phyloP scores from a whole-genome alignment of 2,329 filamentous ascomycete genomes.

The Fusarium sp. region DNA sequence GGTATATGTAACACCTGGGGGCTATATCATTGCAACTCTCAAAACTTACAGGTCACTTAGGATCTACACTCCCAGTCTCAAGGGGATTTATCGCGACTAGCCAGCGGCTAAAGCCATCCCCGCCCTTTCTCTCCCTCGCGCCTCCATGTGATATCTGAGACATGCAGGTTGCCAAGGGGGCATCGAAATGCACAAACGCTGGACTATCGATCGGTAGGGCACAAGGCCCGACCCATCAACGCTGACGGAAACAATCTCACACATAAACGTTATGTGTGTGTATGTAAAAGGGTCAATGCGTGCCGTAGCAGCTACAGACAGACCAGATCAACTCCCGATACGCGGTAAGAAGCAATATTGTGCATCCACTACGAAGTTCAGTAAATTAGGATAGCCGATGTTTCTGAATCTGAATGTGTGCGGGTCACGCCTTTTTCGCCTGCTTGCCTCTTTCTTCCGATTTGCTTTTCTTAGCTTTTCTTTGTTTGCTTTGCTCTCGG shows the following conservation, averaged over 20 bases:
- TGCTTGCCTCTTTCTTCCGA: background rate
- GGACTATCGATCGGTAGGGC: slow-evolving; percentile 37
- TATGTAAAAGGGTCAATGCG: slow-evolving; percentile 32
- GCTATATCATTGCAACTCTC: slow-evolving; percentile 13
- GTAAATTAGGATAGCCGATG: background rate
- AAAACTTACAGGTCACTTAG: slow-evolving; percentile 39
- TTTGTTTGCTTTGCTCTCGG: background rate
- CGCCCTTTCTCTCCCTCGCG: slow-evolving; percentile 26
- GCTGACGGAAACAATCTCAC: slow-evolving; percentile 27
- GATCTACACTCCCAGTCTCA: slow-evolving; percentile 39
- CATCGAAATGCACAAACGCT: slow-evolving; percentile 23
- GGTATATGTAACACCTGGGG: slow-evolving; percentile 17
- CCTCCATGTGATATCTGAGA: slow-evolving; percentile 49
- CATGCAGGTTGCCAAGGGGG: slow-evolving; percentile 39
- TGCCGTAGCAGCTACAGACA: slow-evolving; percentile 30
- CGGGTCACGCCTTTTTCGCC: slow-evolving; percentile 12
- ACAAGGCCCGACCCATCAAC: slow-evolving; percentile 36
- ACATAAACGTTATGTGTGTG: slow-evolving; percentile 29
- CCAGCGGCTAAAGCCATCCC: slow-evolving; percentile 27
- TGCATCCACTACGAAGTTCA: slow-evolving; percentile 10
- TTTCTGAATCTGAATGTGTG: slow-evolving; percentile 2
- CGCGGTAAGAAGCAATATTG: slow-evolving; percentile 39
- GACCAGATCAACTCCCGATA: slow-evolving; percentile 20
- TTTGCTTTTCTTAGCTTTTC: background rate
- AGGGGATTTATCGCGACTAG: slow-evolving; percentile 33